Conservation (phyloP, 768 basidiomycete species). For the Dioszegia crocea region DNA sequence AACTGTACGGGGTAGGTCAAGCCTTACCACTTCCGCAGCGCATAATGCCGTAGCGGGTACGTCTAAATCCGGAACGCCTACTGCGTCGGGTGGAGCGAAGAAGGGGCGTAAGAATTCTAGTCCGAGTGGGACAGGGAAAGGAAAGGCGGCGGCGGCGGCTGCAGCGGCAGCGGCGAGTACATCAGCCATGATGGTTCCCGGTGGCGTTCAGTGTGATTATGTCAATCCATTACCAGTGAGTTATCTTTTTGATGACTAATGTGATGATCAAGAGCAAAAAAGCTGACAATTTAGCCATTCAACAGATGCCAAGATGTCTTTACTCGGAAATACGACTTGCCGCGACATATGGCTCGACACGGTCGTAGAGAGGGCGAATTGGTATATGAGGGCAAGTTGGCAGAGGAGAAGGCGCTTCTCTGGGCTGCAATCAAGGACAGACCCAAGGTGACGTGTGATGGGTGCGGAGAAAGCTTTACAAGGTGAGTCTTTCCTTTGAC, state of each 20-base stretch:
- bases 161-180: constrained; percentile 7
- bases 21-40: no score
- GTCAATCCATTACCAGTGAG: constrained; percentile 41
- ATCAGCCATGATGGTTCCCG: neutral
- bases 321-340: constrained; percentile 44
- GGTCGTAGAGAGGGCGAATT: constrained; percentile 42
- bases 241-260: neutral
- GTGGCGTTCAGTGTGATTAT: constrained; percentile 42
- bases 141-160: constrained; percentile 2
- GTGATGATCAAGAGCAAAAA: neutral
- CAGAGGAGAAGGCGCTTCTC: constrained; percentile 38
- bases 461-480: constrained; percentile 42
- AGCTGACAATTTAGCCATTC: constrained; percentile 29
- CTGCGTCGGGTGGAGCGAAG: constrained; percentile 1
- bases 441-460: constrained; percentile 37
- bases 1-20: neutral
- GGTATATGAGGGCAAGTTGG: constrained; percentile 36
- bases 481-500: constrained; percentile 22
- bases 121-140: constrained; percentile 5
- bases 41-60: neutral
- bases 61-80: neutral
- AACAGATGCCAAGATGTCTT: constrained; percentile 43
- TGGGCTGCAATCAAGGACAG: constrained; percentile 45
- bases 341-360: constrained; percentile 44
- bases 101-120: constrained; percentile 6